Conservation (phyloP, 2,329 filamentous ascomycete genomes). For the Calonectria fujianensis region DNA sequence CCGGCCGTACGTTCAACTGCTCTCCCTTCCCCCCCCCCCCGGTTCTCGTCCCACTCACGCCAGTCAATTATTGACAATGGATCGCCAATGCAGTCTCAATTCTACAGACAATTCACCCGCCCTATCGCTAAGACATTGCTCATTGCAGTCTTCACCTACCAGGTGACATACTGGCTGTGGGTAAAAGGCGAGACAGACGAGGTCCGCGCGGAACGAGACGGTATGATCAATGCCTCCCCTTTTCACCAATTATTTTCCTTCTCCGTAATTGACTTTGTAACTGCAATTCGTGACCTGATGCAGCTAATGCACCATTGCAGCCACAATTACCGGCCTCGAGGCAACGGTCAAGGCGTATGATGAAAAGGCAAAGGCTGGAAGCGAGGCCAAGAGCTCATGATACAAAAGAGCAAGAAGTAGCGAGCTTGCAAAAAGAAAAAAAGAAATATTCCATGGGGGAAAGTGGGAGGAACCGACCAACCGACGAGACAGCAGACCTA, state of each 20-base stretch:
- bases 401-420: not conserved
- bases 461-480: not conserved
- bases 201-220: slow-evolving; percentile 74
- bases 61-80: slow-evolving; percentile 7
- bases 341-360: slow-evolving; percentile 61
- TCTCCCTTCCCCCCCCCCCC: not conserved
- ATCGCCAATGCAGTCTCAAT: slow-evolving; percentile 69
- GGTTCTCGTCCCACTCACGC: not conserved
- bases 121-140: slow-evolving; percentile 85
- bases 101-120: slow-evolving; percentile 84
- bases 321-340: slow-evolving; percentile 62
- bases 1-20: slow-evolving; percentile 48
- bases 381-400: slow-evolving; percentile 48
- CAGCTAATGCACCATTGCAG: slow-evolving; percentile 43
- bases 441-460: not conserved
- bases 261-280: not conserved
- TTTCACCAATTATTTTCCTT: not conserved
- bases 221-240: slow-evolving; percentile 61
- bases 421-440: not conserved
- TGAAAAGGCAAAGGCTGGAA: slow-evolving; percentile 46
- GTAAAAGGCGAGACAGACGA: slow-evolving; percentile 84
- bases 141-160: slow-evolving; percentile 85
- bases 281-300: not conserved
- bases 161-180: slow-evolving; percentile 85
- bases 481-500: not conserved